Conservation (phyloP, 2,329 filamentous ascomycete genomes). For the Thelonectria discophora region DNA sequence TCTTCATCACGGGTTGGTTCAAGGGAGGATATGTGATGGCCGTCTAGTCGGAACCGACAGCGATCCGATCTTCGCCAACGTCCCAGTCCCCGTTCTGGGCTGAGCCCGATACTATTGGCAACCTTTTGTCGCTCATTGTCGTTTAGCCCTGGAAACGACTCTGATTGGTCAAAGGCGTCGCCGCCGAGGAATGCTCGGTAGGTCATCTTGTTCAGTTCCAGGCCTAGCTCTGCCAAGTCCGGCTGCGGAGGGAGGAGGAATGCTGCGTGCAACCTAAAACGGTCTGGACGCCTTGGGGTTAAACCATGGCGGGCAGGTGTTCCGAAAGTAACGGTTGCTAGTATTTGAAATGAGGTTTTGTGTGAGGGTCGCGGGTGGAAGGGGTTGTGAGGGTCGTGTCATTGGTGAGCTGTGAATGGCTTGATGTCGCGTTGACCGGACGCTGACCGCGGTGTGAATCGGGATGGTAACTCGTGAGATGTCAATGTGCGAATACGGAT, state of each 20-base stretch:
- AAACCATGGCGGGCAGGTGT: background rate
- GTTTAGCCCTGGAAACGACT: background rate
- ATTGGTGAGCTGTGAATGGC: too few relatives aligned
- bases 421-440: too few relatives aligned
- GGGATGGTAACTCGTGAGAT: too few relatives aligned
- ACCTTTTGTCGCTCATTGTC: background rate
- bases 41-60: background rate
- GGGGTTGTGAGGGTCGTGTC: too few relatives aligned
- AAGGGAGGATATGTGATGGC: background rate
- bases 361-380: background rate
- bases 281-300: background rate
- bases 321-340: background rate
- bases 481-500: too few relatives aligned
- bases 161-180: too few relatives aligned
- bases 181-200: background rate
- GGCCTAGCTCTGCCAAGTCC: background rate
- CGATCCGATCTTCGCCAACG: background rate
- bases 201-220: background rate
- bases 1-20: background rate
- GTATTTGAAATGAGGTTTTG: background rate
- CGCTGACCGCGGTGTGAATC: too few relatives aligned
- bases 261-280: slow-evolving; percentile 1
- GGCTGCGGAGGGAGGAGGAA: slow-evolving; percentile 1
- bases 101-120: background rate
- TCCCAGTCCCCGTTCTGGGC: background rate